Percentiles rank a stretch among this genome's conserved stretches.
Evolutionary conservation across 108 stramenopile species (phyloP).

Genomic region (Hondaea fermentalgiana): DNA sequence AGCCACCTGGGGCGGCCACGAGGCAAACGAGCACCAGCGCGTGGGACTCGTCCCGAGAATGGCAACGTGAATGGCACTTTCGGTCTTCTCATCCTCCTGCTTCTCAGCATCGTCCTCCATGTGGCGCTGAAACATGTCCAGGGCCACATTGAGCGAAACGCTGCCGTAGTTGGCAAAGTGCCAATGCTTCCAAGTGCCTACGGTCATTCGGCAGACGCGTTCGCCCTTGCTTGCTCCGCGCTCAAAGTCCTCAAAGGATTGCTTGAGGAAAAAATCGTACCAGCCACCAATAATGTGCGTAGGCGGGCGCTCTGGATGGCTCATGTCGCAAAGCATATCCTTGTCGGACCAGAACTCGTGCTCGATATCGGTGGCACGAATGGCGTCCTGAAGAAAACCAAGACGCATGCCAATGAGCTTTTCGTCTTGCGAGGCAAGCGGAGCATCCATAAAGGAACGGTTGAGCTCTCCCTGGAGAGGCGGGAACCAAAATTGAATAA

Average conservation of each 20-base stretch:
- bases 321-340: neutral
- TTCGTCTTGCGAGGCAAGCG: neutral
- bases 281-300: neutral
- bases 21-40: neutral
- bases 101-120: neutral
- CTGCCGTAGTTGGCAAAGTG: neutral
- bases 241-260: neutral
- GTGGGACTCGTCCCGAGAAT: neutral
- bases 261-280: constrained; percentile 18
- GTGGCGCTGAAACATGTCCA: neutral
- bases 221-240: neutral
- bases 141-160: neutral
- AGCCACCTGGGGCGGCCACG: neutral
- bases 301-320: neutral
- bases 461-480: neutral
- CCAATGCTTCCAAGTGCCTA: constrained; percentile 1
- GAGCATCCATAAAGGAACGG: neutral
- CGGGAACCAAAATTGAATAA: neutral
- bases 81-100: neutral
- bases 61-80: neutral
- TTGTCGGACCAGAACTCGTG: neutral
- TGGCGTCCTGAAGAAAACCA: neutral
- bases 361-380: neutral
- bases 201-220: neutral
- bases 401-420: neutral